Evolutionary conservation across 257 asterid genomes (phyloP), one percentile per base, ranked within the genome.

Genomic region (Ilex asprella): DNA sequence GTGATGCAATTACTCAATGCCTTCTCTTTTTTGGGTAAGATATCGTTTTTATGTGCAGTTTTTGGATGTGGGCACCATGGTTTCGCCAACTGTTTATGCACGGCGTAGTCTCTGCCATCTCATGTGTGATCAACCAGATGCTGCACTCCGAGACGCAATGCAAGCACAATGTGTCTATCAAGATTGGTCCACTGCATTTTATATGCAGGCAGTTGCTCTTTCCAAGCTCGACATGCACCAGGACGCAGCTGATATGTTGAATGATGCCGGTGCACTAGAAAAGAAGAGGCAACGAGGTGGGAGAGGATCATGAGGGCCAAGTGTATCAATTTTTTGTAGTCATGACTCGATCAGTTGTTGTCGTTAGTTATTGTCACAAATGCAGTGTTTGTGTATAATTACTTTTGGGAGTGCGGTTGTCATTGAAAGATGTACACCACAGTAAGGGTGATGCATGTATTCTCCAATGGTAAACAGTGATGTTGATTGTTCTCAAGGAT

Each of bases 141-240:
- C 95, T 10, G 97, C 97, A 29, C 93, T 92, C n/a, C 74, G 95
- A 47, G 99, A 92, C 56, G 97, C 99, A 57, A 91, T 91, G 98
- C 98, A 91, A 79, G 95, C 99, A 43, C 99, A 89, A 70, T 89
- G 95, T 30, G 83, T 92, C 32, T 76, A 76, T 66, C 94, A 96
- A 5, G 97, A 89, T 58, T 92, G 99, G 99, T 81, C 99, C 21
- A 92, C 97, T 2, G 97, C 97, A 30, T 92, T 89, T 75, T 89
- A 92, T 79, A 86, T 92, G 97, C 99, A 92, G 81, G 92, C 97
- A 2, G 97, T 83, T 68, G 97, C 99, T 55, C 94, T 89, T 8
- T 84, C 97, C 62, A 92, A 92, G 76, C 89, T 92, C 12, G 96
- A 89, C 79, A 93, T 89, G 97, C 85, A 93, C 81, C 85, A 93